A percentile compares a stretch with the other conserved stretches of the same genome.
These are phyloP conservation scores for Earliella scabrosa DNA, from an alignment of 1,284 basidiomycete species.

Conservation along the genomic window DNA sequence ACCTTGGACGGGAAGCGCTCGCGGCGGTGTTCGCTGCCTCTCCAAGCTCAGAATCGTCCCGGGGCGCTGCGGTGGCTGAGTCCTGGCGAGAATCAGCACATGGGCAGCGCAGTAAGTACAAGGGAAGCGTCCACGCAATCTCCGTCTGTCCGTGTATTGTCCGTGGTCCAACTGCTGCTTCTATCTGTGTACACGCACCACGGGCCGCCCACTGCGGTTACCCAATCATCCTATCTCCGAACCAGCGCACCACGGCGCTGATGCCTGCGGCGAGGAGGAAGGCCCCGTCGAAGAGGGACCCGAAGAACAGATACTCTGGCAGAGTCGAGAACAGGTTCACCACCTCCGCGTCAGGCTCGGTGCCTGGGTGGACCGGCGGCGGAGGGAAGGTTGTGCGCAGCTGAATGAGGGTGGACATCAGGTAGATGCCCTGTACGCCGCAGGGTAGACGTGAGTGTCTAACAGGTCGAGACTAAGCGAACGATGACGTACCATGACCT, in stretches of 20 bases:
- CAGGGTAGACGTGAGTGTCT: background rate
- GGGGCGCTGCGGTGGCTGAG: too few species aligned
- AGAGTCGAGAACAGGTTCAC: conserved; percentile 73
- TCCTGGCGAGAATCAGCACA: too few species aligned
- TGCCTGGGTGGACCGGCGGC: conserved; percentile 34
- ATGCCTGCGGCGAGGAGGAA: conserved; percentile 61
- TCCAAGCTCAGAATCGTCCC: too few species aligned
- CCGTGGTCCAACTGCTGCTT: too few species aligned
- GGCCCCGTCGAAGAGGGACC: conserved; percentile 71
- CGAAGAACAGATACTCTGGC: conserved; percentile 75
- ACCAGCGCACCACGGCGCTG: conserved; percentile 55
- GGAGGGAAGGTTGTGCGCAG: conserved; percentile 78
- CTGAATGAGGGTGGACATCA: conserved; percentile 78
- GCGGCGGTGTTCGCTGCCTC: too few species aligned
- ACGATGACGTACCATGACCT: conserved; percentile 66
- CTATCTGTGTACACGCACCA: too few species aligned
- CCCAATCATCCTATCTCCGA: conserved; percentile 33
- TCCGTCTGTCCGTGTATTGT: too few species aligned
- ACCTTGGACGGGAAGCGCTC: too few species aligned
- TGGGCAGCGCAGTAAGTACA: too few species aligned
- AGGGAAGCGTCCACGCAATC: too few species aligned
- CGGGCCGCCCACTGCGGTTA: too few species aligned
- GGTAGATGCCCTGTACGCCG: conserved; percentile 66
- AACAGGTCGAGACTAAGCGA: background rate
- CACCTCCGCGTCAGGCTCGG: conserved; percentile 27